Evolutionary conservation across 2,329 filamentous ascomycete species (phyloP), one percentile per base, ranked within the genome.

Genomic region (Trichoderma koningii): DNA sequence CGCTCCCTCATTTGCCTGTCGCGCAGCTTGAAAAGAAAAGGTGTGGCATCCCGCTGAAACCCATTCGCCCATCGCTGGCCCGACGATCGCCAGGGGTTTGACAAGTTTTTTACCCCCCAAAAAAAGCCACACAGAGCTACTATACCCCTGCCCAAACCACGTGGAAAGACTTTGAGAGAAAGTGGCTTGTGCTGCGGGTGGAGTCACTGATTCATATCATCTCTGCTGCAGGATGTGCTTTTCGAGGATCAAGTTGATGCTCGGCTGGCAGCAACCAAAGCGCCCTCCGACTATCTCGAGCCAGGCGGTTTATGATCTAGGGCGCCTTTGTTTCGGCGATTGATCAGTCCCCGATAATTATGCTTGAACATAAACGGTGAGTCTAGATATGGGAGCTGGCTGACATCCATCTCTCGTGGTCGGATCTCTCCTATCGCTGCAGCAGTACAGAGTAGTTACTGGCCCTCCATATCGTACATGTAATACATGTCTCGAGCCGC

Each of bases 11-110:
- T 23, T 23, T 23, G 21, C 21, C 3, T 23, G 21, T 23, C 21
- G 21, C 21, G 28, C 28, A 28, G 28, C 28, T 6, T 7, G 28
- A 30, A 30, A 30, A 7, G n/a, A 52, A 41, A 19, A 60, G 48
- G 63, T 61, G 63, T 65, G 63, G 41, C 63, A 65, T 53, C 63
- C 50, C 26, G 28, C 30, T 34, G 26, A 52, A 38, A 14, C 10
- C 10, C 34, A 38, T 38, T 38, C 34, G n/a, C 50, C 30, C 63
- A 65, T 59, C 38, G 55, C 55, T 57, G 63, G 26, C 42, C 41
- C 48, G 50, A 21, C 62, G 62, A 66, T 66, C 64, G 64, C 64
- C 64, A 66, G 64, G 64, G 60, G 64, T 65, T 48, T 21, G 34
- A 38, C 34, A 38, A 38, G 55, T 44, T 15, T 30, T 9, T 9